phyloP scores from a whole-genome alignment of 2,329 filamentous ascomycete genomes.

The Pezicula neosporulosa region DNA sequence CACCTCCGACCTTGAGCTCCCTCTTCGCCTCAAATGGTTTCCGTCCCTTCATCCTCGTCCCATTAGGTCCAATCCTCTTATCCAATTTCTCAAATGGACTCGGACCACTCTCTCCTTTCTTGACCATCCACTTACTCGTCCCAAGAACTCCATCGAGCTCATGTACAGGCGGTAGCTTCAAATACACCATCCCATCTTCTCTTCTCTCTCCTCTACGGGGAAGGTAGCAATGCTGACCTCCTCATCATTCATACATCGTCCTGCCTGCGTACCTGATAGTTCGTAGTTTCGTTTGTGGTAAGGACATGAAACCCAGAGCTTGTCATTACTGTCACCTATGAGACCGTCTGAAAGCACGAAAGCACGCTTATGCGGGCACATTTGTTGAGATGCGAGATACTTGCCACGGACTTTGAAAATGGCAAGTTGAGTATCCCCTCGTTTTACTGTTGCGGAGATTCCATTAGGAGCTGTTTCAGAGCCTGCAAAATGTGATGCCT shows the following conservation, averaged over 20 bases:
- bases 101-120: conserved; percentile 58
- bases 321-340: conserved; percentile 57
- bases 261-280: conserved; percentile 61
- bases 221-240: conserved; percentile 81
- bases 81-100: conserved; percentile 30
- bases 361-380: conserved; percentile 90
- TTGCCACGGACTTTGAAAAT: conserved; percentile 78
- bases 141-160: conserved; percentile 79
- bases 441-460: conserved; percentile 74
- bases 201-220: conserved; percentile 67
- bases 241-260: conserved; percentile 72
- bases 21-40: conserved; percentile 20
- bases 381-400: conserved; percentile 86
- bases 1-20: conserved; percentile 10
- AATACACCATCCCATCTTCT: conserved; percentile 76
- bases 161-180: conserved; percentile 74
- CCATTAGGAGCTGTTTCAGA: conserved; percentile 64
- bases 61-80: conserved; percentile 21
- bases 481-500: conserved; percentile 63
- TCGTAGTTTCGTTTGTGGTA: conserved; percentile 89
- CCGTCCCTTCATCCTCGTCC: conserved; percentile 21
- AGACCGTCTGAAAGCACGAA: conserved; percentile 87
- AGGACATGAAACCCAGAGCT: conserved; percentile 84
- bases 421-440: conserved; percentile 84
- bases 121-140: conserved; percentile 75